phyloP scores from a whole-genome alignment of 108 stramenopile genomes.

The Seminavis robusta region DNA sequence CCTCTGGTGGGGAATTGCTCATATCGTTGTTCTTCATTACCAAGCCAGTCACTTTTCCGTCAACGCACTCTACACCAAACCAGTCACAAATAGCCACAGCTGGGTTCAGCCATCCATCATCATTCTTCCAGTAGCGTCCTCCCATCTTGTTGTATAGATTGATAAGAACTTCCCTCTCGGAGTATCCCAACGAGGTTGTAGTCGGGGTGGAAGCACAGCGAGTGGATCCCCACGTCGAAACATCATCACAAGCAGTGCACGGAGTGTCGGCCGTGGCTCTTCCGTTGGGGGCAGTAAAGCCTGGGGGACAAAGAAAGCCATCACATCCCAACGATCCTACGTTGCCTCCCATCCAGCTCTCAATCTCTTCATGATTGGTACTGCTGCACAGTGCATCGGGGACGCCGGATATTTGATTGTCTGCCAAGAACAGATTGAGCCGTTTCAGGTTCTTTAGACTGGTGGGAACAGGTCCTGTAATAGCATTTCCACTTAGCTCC shows the following conservation, averaged over 20 bases:
- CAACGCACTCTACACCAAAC: slow-evolving; percentile 43
- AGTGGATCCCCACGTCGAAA: slow-evolving; percentile 1
- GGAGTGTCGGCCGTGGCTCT: slow-evolving; percentile 10
- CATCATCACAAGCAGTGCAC: slow-evolving; percentile 5
- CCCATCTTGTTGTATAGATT: slow-evolving; percentile 33
- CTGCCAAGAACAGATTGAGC: slow-evolving; percentile 28
- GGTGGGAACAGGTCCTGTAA: slow-evolving; percentile 24
- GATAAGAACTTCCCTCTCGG: slow-evolving; percentile 43
- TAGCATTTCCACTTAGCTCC: slow-evolving; percentile 26
- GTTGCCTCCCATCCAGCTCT: slow-evolving; percentile 44
- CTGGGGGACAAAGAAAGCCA: slow-evolving; percentile 65
- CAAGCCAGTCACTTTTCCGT: slow-evolving; percentile 26
- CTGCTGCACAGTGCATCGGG: slow-evolving; percentile 13
- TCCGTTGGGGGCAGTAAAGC: slow-evolving; percentile 45
- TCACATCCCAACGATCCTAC: slow-evolving; percentile 57
- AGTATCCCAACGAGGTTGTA: slow-evolving; percentile 24
- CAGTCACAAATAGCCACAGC: slow-evolving; percentile 43
- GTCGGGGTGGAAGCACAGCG: slow-evolving; percentile 36
- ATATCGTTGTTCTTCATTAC: slow-evolving; percentile 24
- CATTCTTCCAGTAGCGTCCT: slow-evolving; percentile 37
- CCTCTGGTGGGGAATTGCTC: slow-evolving; percentile 2
- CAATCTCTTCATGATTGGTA: slow-evolving; percentile 4
- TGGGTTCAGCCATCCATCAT: slow-evolving; percentile 32
- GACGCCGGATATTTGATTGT: slow-evolving; percentile 34
- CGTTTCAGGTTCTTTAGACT: slow-evolving; percentile 12